Base-by-base conservation (phyloP, 352 stramenopile genomes). In the Phytophthora rubi region DNA sequence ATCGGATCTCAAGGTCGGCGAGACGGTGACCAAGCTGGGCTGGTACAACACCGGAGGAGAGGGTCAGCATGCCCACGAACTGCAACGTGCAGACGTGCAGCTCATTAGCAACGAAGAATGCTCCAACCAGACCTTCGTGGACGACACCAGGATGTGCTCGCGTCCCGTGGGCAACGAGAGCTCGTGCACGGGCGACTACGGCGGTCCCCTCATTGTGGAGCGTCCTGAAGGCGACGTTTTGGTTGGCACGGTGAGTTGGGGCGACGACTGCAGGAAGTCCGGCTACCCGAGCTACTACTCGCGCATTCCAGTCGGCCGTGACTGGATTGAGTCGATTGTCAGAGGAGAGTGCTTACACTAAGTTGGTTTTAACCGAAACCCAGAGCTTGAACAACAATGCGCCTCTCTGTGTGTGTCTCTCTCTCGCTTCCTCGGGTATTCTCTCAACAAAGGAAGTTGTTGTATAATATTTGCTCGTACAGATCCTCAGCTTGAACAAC, bases 181-280 rank as follows among this genome's bases (percentile, higher is more conserved):
- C 32, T 81, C 83, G 44, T 89, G 83, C 58, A 76, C 85, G 61
- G 80, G 78, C 44, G 76, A 86, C 70, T 91, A 81, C 15, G 79
- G 79, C 8, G 81, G 81, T 8, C 79, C 81, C 1, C 63, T 91
- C 5, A 77, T 79, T 9, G 53, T 76, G 4, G 65, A 81, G 30
- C 45, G 53, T 28, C 63, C 68, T 15, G 52, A 33, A 15, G 53
- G 69, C 16, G 77, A 86, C 8, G 49, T 75, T 1, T 42, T 85
- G 0, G 51, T 91, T 28, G 83, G 79, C 1, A 33, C 83, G 18
- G 70, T 85, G 4, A 84, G 71, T 53, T 88, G 75, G 77, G 80
- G 80, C n/a, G 54, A 66, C 18, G 77, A 80, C 52, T 91, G 81
- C 47, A 65, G 62, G 0, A 67, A 76, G 6, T 53, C 59, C 13